A percentile compares a stretch with the other conserved stretches of the same genome.
These are phyloP conservation scores for Elsinoe arachidis DNA, from an alignment of 2,329 filamentous ascomycete species.

Conservation along the genomic window DNA sequence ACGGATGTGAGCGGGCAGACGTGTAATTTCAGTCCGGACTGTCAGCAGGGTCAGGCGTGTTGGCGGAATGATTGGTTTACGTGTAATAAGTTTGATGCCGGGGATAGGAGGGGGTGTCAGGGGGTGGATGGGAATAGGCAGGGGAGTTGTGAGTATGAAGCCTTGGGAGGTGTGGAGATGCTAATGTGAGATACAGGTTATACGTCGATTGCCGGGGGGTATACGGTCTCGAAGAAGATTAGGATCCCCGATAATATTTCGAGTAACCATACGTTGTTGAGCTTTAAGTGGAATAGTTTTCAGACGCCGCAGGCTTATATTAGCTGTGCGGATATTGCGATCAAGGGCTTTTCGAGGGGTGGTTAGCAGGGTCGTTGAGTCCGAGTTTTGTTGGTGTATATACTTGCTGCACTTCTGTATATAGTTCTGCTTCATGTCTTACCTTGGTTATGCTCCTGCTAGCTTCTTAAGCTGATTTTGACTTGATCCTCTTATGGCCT, in stretches of 20 bases:
- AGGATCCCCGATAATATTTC: constrained; percentile 1
- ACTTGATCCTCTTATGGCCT: no score
- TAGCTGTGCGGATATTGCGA: constrained; percentile 8
- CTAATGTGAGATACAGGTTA: neutral
- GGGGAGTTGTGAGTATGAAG: neutral
- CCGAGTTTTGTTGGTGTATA: neutral
- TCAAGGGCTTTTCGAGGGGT: neutral
- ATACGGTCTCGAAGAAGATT: constrained; percentile 9
- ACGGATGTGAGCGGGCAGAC: constrained; percentile 2
- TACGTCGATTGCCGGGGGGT: neutral
- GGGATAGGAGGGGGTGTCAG: constrained; percentile 2
- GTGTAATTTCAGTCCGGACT: neutral
- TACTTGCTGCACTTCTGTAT: neutral
- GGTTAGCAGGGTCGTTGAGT: neutral
- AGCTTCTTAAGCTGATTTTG: no score
- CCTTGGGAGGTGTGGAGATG: neutral
- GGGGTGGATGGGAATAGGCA: constrained; percentile 2
- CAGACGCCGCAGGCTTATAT: constrained; percentile 10
- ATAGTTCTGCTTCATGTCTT: neutral
- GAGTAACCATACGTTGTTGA: constrained; percentile 4
- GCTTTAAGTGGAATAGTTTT: constrained; percentile 6
- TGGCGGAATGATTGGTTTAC: constrained; percentile 7
- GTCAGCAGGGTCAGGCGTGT: neutral
- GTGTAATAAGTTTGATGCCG: constrained; percentile 7
- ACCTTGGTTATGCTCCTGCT: no score